Percentiles rank a stretch among this genome's conserved stretches.
phyloP scores from a whole-genome alignment of 257 asterid species.

The Marsdenia floribunda region DNA sequence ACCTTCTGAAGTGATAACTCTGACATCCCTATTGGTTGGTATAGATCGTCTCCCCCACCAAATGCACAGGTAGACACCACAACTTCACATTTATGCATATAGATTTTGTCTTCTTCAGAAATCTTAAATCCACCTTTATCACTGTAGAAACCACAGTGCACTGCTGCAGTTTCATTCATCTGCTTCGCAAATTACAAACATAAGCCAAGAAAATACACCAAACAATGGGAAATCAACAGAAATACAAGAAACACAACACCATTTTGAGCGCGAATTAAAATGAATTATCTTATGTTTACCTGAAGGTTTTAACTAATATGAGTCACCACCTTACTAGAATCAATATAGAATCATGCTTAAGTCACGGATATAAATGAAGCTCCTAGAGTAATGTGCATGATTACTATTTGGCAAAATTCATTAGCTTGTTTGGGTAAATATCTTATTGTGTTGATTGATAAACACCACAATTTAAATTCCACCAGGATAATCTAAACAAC shows the following conservation, averaged over 20 bases:
- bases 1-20: conserved; percentile 39
- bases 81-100: conserved; percentile 67
- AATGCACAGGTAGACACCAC: conserved; percentile 99
- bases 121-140: conserved; percentile 81
- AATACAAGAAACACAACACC: background rate
- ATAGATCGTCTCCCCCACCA: conserved; percentile 99
- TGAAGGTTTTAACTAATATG: background rate
- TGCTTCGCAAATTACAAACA: conserved; percentile 11
- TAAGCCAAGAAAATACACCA: background rate
- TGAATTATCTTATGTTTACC: background rate
- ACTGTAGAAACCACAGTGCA: conserved; percentile 77
- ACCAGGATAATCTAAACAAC: background rate
- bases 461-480: background rate
- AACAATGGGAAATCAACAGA: background rate
- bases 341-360: background rate
- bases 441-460: background rate
- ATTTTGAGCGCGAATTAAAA: background rate
- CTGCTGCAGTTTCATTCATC: conserved; percentile 50
- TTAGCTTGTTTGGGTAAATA: background rate
- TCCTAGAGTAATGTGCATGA: no score
- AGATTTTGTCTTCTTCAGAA: conserved; percentile 68
- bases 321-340: background rate
- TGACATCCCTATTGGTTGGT: conserved; percentile 81
- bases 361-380: background rate
- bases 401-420: background rate